Evolutionary conservation across 176 grass and related monocot species (phyloP).

Genomic region (Cocos nucifera): DNA sequence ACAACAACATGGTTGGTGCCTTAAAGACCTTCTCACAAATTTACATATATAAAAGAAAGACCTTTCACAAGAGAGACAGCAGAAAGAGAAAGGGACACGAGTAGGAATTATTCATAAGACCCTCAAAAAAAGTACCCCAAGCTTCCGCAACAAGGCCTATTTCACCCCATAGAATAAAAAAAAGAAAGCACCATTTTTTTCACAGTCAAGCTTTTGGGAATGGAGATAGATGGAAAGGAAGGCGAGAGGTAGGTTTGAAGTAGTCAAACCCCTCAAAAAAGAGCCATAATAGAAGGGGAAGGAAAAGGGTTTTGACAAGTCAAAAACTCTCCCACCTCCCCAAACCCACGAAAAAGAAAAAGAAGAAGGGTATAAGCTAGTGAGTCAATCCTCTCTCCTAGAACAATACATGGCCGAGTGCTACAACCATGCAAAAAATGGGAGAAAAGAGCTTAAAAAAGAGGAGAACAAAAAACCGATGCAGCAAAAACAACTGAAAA

Average conservation of each 20-base stretch:
- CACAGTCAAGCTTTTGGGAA: conserved; percentile 9
- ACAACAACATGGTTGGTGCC: too few relatives aligned
- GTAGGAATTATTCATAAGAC: too few relatives aligned
- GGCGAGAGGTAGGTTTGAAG: neutral
- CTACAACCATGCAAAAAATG: conserved; percentile 18
- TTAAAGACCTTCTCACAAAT: too few relatives aligned
- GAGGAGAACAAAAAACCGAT: conserved; percentile 15
- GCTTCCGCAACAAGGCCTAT: neutral
- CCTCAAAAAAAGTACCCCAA: neutral
- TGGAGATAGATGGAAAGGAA: conserved; percentile 13
- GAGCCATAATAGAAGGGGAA: conserved; percentile 14
- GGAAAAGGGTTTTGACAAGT: conserved; percentile 23
- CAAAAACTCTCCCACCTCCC: conserved; percentile 4
- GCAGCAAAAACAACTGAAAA: conserved; percentile 59
- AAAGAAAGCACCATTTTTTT: neutral
- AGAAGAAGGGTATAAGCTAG: conserved; percentile 2
- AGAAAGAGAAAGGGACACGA: too few relatives aligned
- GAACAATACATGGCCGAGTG: conserved; percentile 12
- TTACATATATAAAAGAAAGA: too few relatives aligned
- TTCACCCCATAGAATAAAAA: neutral
- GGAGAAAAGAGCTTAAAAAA: neutral
- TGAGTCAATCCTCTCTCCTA: neutral
- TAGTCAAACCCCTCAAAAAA: conserved; percentile 13
- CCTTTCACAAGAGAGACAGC: too few relatives aligned
- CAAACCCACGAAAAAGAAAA: neutral